phyloP scores from a whole-genome alignment of 1,139 yeast species.

The Blastobotrys indianensis region DNA sequence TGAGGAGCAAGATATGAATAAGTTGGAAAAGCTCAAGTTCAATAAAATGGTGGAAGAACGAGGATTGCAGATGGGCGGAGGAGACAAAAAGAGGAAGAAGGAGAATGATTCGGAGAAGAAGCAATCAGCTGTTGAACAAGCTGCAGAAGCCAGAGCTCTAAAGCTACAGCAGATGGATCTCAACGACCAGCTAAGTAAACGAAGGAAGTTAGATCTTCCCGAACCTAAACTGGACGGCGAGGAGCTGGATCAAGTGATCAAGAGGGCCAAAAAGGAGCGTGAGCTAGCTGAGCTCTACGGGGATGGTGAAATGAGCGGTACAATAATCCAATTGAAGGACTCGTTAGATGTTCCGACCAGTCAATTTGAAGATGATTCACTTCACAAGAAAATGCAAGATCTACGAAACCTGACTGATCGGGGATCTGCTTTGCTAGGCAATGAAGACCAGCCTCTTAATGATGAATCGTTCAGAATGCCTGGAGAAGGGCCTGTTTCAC shows the following conservation, averaged over 20 bases:
- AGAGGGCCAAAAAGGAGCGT: slow-evolving; percentile 15
- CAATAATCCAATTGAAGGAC: slow-evolving; percentile 1
- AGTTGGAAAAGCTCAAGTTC: slow-evolving; percentile 39
- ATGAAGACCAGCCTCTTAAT: slow-evolving; percentile 14
- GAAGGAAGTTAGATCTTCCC: slow-evolving; percentile 52
- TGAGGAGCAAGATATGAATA: slow-evolving; percentile 48
- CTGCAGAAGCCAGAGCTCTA: slow-evolving; percentile 38
- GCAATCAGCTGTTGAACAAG: slow-evolving; percentile 27
- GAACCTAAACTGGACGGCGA: slow-evolving; percentile 41
- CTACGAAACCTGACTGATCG: slow-evolving; percentile 25
- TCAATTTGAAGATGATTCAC: slow-evolving; percentile 20
- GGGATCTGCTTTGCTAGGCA: slow-evolving; percentile 30
- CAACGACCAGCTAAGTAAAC: slow-evolving; percentile 41
- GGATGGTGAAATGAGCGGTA: not conserved
- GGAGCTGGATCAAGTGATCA: slow-evolving; percentile 33
- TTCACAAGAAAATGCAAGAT: slow-evolving; percentile 28
- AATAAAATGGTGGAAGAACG: slow-evolving; percentile 41
- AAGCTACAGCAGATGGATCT: slow-evolving; percentile 30
- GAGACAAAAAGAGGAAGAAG: slow-evolving; percentile 29
- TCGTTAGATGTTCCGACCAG: not conserved
- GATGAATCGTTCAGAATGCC: not conserved
- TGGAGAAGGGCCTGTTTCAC: not conserved
- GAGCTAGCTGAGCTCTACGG: slow-evolving; percentile 1
- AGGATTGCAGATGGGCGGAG: slow-evolving; percentile 43
- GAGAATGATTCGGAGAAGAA: slow-evolving; percentile 14